phyloP scores from a whole-genome alignment of 192 early-diverging fungal genomes.

The Linderina pennispora region DNA sequence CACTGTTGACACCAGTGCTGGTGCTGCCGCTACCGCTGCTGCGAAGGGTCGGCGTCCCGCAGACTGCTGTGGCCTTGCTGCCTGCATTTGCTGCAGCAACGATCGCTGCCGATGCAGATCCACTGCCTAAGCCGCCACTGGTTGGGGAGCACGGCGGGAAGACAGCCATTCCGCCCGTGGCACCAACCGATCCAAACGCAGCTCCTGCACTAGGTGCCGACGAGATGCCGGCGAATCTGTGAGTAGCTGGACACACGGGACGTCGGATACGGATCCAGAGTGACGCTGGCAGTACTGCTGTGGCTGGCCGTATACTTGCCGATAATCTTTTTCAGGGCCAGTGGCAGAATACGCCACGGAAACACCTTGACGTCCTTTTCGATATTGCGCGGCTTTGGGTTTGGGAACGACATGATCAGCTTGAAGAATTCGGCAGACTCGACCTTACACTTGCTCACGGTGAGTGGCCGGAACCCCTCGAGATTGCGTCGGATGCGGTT shows the following conservation, averaged over 20 bases:
- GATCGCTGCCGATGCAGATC: constrained; percentile 18
- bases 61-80: constrained; percentile 1
- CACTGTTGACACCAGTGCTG: neutral
- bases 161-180: constrained; percentile 22
- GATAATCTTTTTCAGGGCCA: constrained; percentile 73
- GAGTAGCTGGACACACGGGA: constrained; percentile 11
- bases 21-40: neutral
- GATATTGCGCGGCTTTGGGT: constrained; percentile 79
- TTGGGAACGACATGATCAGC: constrained; percentile 75
- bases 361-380: constrained; percentile 89
- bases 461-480: constrained; percentile 72
- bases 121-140: constrained; percentile 5
- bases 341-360: constrained; percentile 64
- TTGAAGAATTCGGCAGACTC: constrained; percentile 77
- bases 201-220: too few species aligned
- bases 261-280: constrained; percentile 16
- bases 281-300: constrained; percentile 24
- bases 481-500: constrained; percentile 83
- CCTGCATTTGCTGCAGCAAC: constrained; percentile 25
- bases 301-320: constrained; percentile 58
- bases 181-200: too few species aligned
- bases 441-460: constrained; percentile 68
- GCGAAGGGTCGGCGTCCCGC: neutral
- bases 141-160: constrained; percentile 12
- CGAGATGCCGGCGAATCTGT: constrained; percentile 14